Evolutionary conservation across 352 stramenopile species (phyloP).

Genomic region (Pythium guiyangense): DNA sequence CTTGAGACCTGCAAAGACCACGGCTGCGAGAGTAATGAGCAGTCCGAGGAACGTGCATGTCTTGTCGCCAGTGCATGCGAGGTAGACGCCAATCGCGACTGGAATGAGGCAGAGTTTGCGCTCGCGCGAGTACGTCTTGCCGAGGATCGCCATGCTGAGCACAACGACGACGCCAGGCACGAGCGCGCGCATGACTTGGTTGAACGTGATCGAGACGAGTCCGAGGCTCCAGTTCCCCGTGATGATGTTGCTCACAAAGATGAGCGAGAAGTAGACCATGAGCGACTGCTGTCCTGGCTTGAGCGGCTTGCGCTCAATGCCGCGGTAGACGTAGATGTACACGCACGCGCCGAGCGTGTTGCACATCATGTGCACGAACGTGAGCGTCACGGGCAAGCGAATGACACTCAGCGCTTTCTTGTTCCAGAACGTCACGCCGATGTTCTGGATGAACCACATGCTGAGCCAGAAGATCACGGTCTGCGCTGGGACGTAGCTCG

Average conservation of each 20-base stretch:
- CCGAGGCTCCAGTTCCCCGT: slow-evolving; percentile 92
- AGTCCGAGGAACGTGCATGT: slow-evolving; percentile 85
- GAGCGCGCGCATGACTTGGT: slow-evolving; percentile 91
- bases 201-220: slow-evolving; percentile 94
- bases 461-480: slow-evolving; percentile 77
- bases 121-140: slow-evolving; percentile 70
- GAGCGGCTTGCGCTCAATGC: slow-evolving; percentile 66
- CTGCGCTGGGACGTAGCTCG: slow-evolving; percentile 57
- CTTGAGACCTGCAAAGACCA: slow-evolving; percentile 91
- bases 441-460: slow-evolving; percentile 91
- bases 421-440: slow-evolving; percentile 94
- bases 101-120: slow-evolving; percentile 74
- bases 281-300: slow-evolving; percentile 59
- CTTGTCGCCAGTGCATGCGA: slow-evolving; percentile 87
- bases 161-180: slow-evolving; percentile 77
- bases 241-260: slow-evolving; percentile 95
- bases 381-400: slow-evolving; percentile 75
- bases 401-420: slow-evolving; percentile 86
- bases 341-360: slow-evolving; percentile 87
- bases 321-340: slow-evolving; percentile 66
- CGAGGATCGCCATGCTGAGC: slow-evolving; percentile 77
- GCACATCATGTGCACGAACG: slow-evolving; percentile 93
- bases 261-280: slow-evolving; percentile 86
- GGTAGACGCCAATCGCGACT: slow-evolving; percentile 79
- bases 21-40: slow-evolving; percentile 84